phyloP scores from a whole-genome alignment of 2,329 filamentous ascomycete genomes.

The Hymenoscyphus repandus region DNA sequence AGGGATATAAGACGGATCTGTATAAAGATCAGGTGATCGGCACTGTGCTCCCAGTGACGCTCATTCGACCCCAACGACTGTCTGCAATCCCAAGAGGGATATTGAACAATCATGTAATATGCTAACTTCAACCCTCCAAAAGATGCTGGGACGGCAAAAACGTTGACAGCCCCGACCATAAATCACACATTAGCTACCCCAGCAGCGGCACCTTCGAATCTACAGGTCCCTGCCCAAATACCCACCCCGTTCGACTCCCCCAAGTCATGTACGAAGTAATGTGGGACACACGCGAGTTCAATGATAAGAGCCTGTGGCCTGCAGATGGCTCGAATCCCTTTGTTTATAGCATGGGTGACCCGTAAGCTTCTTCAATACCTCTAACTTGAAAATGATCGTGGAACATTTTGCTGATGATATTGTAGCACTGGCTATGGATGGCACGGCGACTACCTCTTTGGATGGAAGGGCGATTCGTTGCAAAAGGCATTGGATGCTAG shows the following conservation, averaged over 20 bases:
- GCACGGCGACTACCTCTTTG: constrained; percentile 55
- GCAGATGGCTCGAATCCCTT: constrained; percentile 35
- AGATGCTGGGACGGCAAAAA: constrained; percentile 57
- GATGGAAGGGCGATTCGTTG: constrained; percentile 48
- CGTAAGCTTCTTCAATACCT: constrained; percentile 20
- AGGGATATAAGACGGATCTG: no score
- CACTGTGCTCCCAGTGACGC: no score
- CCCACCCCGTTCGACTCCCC: constrained; percentile 49
- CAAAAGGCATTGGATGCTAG: constrained; percentile 47
- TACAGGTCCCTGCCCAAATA: constrained; percentile 43
- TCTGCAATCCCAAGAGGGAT: no score
- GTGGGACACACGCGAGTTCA: constrained; percentile 47
- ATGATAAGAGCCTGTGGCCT: constrained; percentile 39
- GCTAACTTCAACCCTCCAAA: neutral
- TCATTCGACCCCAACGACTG: no score
- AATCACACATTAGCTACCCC: constrained; percentile 51
- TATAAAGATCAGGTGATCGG: no score
- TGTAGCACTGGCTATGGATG: constrained; percentile 43
- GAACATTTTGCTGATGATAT: constrained; percentile 23
- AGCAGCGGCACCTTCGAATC: constrained; percentile 33
- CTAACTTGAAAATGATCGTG: no score
- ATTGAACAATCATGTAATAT: no score
- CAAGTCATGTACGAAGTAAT: constrained; percentile 56
- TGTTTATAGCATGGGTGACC: constrained; percentile 11
- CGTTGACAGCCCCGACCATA: constrained; percentile 49